Conservation (phyloP, 1,284 basidiomycete species). For the Pseudozyma pruni region DNA sequence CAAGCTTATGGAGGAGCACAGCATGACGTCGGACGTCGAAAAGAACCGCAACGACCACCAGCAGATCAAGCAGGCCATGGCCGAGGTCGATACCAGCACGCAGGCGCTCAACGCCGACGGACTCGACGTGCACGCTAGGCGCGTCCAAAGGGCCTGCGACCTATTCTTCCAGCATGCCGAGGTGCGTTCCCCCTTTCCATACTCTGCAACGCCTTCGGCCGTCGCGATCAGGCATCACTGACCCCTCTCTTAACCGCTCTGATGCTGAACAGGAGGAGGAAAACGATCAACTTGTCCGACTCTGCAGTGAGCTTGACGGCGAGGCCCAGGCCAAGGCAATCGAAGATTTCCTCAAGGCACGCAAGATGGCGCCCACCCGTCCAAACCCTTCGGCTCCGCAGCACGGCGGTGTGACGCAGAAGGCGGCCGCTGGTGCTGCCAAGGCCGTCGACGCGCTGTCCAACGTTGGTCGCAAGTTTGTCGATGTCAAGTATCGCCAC, state of each 20-base stretch:
- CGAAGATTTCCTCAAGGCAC: constrained; percentile 47
- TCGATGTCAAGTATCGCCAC: constrained; percentile 38
- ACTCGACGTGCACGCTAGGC: constrained; percentile 25
- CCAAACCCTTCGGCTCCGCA: constrained; percentile 61
- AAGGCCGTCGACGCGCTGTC: constrained; percentile 21
- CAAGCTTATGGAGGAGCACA: constrained; percentile 43
- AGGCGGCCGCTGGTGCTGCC: constrained; percentile 35
- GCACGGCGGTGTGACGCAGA: constrained; percentile 52
- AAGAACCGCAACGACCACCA: constrained; percentile 52
- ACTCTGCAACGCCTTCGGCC: not conserved
- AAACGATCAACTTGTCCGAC: constrained; percentile 23
- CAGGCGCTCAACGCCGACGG: constrained; percentile 26
- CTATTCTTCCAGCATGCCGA: constrained; percentile 54
- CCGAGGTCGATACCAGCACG: constrained; percentile 26
- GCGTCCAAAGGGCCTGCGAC: constrained; percentile 42
- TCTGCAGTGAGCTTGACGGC: constrained; percentile 27
- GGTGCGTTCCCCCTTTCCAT: not conserved
- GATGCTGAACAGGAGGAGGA: constrained; percentile 39
- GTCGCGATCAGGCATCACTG: not conserved
- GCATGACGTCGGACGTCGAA: constrained; percentile 22
- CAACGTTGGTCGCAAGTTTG: constrained; percentile 25
- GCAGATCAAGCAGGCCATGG: constrained; percentile 51
- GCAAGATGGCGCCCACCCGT: constrained; percentile 50
- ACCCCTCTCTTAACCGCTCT: not conserved
- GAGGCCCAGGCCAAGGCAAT: constrained; percentile 49